Evolutionary conservation across 768 basidiomycete genomes (phyloP), one percentile per base, ranked within the genome.

Genomic region (Scleroderma bovista): DNA sequence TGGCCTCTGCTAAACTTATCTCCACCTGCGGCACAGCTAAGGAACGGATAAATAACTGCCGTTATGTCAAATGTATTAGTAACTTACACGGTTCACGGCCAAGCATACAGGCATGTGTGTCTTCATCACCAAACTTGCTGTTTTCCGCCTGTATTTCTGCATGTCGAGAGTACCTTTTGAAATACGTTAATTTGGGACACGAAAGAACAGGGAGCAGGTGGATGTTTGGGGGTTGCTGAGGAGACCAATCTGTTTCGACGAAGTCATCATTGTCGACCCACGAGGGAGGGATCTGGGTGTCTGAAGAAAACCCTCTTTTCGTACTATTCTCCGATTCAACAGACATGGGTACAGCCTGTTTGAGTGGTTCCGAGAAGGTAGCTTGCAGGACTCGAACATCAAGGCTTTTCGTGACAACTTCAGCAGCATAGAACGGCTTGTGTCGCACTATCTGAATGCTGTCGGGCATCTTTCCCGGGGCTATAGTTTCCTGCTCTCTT

Each of bases 191-290:
- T 23, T 83, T 81, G 17, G 93, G 93, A 59, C 88, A 91, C 9
- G 77, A 76, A n/a, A 79, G 83, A 9, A 86, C 70, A 23, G 84
- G 85, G 8, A 91, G 69, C 16, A 93, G 64, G 51, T 88, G 82
- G 2, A 95, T 65, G 22, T 66, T 70, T 3, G 91, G 88, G 44
- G 72, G 60, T 9, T 60, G 73, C 7, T 71, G 60, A 1, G 84
- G 71, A 3, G 71, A 65, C 78, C 86, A 86, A 57, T 86, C 83
- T 0, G 81, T 75, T 61, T 96, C 92, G 41, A 87, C 73, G 61
- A 86, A 96, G 60, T 98, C 94, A 54, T 89, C 81, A 26, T 70
- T 58, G 61, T 94, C 83, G 55, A 84, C 72, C 93, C 93, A 96
- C 19, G 69, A 60, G 3, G 81, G 79, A 12, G 72, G 66, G 16